Conservation (phyloP, 345 rosid species). For the Anastatica hierochuntica region DNA sequence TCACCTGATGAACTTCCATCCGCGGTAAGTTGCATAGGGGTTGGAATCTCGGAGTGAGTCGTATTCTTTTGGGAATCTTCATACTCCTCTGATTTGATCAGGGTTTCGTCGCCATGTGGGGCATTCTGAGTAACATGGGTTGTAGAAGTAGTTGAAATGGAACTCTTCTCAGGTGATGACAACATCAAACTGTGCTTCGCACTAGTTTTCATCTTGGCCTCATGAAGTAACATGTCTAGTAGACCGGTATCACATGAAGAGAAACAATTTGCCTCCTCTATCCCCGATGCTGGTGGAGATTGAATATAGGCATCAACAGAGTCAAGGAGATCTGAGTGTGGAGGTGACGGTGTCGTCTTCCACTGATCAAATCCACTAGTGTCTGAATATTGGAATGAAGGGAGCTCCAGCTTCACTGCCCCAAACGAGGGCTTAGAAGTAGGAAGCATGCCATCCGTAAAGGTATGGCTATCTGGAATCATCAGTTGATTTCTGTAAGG, state of each 20-base stretch:
- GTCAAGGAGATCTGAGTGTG: constrained; percentile 48
- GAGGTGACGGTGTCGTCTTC: constrained; percentile 52
- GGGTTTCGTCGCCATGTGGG: constrained; percentile 1
- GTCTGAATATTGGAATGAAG: constrained; percentile 99
- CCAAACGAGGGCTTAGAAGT: constrained; percentile 67
- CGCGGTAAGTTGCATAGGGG: constrained; percentile 46
- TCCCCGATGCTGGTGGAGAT: constrained; percentile 58
- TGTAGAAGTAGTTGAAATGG: constrained; percentile 42
- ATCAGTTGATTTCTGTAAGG: constrained; percentile 31
- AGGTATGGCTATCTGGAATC: constrained; percentile 67
- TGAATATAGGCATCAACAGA: constrained; percentile 69
- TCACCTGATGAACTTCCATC: constrained; percentile 59
- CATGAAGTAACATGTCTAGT: constrained; percentile 80
- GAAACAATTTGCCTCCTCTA: constrained; percentile 40
- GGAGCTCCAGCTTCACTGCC: constrained; percentile 99
- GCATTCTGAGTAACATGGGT: constrained; percentile 3
- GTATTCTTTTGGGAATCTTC: constrained; percentile 52
- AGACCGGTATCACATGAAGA: constrained; percentile 79
- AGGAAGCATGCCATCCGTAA: constrained; percentile 72
- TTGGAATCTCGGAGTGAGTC: constrained; percentile 52
- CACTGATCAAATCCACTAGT: constrained; percentile 55
- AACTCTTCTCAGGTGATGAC: constrained; percentile 49
- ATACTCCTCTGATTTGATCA: too few species aligned
- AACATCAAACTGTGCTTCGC: constrained; percentile 48
- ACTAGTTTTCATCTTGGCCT: constrained; percentile 59